Base-by-base conservation (phyloP, 2,329 filamentous ascomycete species). In the Diaporthe sp. region DNA sequence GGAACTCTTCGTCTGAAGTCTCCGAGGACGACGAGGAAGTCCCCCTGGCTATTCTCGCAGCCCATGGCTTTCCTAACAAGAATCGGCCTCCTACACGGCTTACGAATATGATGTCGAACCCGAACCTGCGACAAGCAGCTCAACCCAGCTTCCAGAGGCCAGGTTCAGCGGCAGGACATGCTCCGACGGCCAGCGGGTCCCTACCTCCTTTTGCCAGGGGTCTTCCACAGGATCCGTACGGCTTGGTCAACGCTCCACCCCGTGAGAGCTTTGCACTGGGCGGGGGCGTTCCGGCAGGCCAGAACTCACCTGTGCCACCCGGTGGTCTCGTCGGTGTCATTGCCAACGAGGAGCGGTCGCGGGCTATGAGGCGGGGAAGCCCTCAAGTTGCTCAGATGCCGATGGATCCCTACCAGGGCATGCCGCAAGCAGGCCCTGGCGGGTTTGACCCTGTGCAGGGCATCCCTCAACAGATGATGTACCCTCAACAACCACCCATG, bases 241-340 rank as follows among this genome's bases (percentile, higher is more conserved):
- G 94, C 71, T 86, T 98, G 28, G 92, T 96, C 46, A 94, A 93
- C 79, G 90, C 91, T 31, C 85, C 92, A 10, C 90, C 94, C 67
- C 90, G 95, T 46, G 95, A 98, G 83, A 93, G 94, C 5, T 87
- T 97, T 53, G 89, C 92, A 4, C 90, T 96, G 76, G 90, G 91
- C 70, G 92, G 91, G 57, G 91, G 91, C 34, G 82, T 86, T 28
- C 77, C 88, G 78, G 79, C 84, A 80, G 80, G 82, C 67, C 81
- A 85, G 57, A 81, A 85, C 81, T 81, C 84, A 55, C 78, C 84
- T 37, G 81, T 88, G 8, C 93, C 93, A 22, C 93, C 94, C 1
- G 95, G 94, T 57, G 95, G 95, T 15, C 88, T 98, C 15, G 93
- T 98, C 28, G 95, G 95, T 13, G 94, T 98, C 12, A 98, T 98